phyloP scores from a whole-genome alignment of 306 rosid genomes.

The Quercus alba region DNA sequence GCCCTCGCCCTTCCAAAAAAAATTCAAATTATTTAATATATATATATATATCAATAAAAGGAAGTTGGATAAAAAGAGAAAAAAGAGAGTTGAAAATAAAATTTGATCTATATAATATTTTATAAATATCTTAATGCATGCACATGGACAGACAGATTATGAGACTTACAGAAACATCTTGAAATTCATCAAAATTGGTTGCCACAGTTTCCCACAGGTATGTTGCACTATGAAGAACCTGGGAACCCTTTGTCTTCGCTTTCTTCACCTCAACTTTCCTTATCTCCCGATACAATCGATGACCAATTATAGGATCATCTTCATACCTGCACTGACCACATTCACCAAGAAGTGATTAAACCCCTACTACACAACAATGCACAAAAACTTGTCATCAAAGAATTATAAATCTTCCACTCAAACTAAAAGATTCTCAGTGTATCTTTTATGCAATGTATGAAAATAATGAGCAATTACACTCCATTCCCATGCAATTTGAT shows the following conservation, averaged over 20 bases:
- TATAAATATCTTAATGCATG: background rate
- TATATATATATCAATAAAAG: background rate
- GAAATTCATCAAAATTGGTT: constrained; percentile 92
- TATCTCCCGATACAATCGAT: constrained; percentile 85
- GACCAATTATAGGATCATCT: constrained; percentile 87
- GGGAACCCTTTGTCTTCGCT: constrained; percentile 77
- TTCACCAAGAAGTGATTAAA: constrained; percentile 25
- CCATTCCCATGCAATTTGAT: too few species aligned
- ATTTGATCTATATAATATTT: background rate
- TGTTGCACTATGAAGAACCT: constrained; percentile 52
- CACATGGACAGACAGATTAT: constrained; percentile 22
- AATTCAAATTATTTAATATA: background rate
- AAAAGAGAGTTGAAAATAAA: background rate
- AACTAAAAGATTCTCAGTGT: background rate
- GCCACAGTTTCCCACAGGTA: constrained; percentile 92
- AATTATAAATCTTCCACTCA: constrained; percentile 17
- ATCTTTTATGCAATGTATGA: background rate
- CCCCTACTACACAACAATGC: constrained; percentile 3
- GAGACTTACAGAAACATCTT: constrained; percentile 78
- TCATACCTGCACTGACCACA: constrained; percentile 81
- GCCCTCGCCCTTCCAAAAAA: background rate
- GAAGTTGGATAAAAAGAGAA: background rate
- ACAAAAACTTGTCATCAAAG: constrained; percentile 5
- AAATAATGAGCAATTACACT: background rate
- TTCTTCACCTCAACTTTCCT: constrained; percentile 80